Evolutionary conservation across 202 grass and related monocot genomes (phyloP).

Genomic region (Setaria italica): DNA sequence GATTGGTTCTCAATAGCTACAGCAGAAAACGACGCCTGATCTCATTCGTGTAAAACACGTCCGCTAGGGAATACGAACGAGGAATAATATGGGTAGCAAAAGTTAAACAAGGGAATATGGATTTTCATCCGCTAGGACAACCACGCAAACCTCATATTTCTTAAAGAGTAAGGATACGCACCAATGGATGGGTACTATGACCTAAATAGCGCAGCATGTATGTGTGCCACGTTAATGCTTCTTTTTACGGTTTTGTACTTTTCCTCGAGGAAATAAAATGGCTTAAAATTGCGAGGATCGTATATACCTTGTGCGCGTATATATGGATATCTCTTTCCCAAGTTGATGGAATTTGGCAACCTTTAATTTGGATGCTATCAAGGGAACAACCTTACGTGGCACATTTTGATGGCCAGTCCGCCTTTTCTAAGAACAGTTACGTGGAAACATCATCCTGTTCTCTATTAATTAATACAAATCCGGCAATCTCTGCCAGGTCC

Average conservation of each 20-base stretch:
- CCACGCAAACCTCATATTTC: too few species aligned
- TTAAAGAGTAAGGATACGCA: too few species aligned
- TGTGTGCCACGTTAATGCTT: not conserved
- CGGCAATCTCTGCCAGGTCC: too few species aligned
- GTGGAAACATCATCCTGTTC: not conserved
- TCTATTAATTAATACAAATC: too few species aligned
- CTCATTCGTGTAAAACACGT: not conserved
- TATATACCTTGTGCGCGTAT: not conserved
- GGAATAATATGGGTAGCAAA: constrained; percentile 16
- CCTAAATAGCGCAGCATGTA: not conserved
- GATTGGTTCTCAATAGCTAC: constrained; percentile 39
- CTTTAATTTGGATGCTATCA: not conserved
- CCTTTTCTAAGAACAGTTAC: not conserved
- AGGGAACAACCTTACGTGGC: not conserved
- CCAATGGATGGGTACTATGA: too few species aligned
- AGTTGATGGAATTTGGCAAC: constrained; percentile 26
- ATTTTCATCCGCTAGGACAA: not conserved
- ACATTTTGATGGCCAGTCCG: not conserved
- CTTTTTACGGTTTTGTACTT: not conserved
- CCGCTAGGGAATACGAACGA: not conserved
- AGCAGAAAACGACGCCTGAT: constrained; percentile 12
- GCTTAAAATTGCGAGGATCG: not conserved
- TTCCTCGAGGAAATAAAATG: not conserved
- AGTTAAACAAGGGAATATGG: not conserved
- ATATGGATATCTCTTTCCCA: not conserved